Percentiles rank a stretch among this genome's conserved stretches.
phyloP scores from a whole-genome alignment of 768 basidiomycete genomes.

The Phlebiopsis gigantea region DNA sequence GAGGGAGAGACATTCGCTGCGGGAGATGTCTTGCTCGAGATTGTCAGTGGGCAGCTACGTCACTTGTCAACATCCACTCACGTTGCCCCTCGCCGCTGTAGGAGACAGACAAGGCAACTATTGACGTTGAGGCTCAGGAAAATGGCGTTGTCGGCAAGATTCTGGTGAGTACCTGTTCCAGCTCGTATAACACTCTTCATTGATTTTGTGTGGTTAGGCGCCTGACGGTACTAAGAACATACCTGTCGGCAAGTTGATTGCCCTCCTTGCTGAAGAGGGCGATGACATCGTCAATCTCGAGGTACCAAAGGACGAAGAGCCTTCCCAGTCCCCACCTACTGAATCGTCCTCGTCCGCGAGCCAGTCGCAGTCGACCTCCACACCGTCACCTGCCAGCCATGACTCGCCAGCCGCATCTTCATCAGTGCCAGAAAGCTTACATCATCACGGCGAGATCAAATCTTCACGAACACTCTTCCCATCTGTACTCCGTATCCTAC shows the following conservation, averaged over 20 bases:
- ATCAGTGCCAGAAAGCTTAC: conserved; percentile 19
- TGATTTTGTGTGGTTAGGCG: conserved; percentile 37
- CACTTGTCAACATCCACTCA: neutral
- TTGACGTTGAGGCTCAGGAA: conserved; percentile 98
- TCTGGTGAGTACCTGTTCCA: conserved; percentile 50
- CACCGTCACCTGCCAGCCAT: conserved; percentile 19
- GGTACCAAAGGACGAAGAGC: conserved; percentile 39
- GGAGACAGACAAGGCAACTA: conserved; percentile 95
- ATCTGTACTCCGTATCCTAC: conserved; percentile 78
- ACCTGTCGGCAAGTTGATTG: conserved; percentile 84
- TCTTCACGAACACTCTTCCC: conserved; percentile 81
- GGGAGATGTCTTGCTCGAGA: conserved; percentile 87
- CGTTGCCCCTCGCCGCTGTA: conserved; percentile 25
- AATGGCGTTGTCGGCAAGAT: conserved; percentile 95
- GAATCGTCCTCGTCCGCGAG: conserved; percentile 21
- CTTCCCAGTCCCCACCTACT: conserved; percentile 20
- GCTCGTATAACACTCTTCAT: neutral
- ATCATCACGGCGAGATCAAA: conserved; percentile 24
- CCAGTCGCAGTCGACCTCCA: conserved; percentile 26
- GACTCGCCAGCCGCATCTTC: conserved; percentile 16
- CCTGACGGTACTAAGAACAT: conserved; percentile 81
- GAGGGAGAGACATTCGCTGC: conserved; percentile 75
- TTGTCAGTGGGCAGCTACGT: conserved; percentile 46
- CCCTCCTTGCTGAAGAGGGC: conserved; percentile 91
- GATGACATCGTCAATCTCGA: conserved; percentile 89